Conservation (phyloP, 2,329 filamentous ascomycete species). For the Paracamarosporium sp. region DNA sequence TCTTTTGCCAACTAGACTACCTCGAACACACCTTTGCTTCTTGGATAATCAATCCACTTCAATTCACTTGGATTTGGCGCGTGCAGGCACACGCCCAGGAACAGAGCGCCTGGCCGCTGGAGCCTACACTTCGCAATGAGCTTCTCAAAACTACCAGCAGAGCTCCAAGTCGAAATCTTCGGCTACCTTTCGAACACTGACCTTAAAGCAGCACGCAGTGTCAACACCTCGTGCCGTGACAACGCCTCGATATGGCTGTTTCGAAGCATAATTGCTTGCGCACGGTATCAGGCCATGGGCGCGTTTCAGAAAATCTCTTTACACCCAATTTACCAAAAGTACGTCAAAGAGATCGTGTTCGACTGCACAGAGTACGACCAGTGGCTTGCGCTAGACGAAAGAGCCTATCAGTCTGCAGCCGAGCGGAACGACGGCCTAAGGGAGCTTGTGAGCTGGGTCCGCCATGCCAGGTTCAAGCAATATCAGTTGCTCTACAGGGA, state of each 20-base stretch:
- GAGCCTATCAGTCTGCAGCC: background rate
- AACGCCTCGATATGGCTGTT: conserved; percentile 34
- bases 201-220: conserved; percentile 32
- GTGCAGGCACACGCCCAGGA: background rate
- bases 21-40: background rate
- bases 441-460: conserved; percentile 15
- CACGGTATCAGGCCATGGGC: conserved; percentile 36
- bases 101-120: background rate
- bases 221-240: conserved; percentile 27
- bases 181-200: conserved; percentile 24
- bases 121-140: conserved; percentile 11
- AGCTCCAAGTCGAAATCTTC: conserved; percentile 39
- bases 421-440: background rate
- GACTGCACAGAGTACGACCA: conserved; percentile 33
- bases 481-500: conserved; percentile 33
- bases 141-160: conserved; percentile 29
- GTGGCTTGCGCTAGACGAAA: background rate
- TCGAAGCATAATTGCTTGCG: conserved; percentile 29
- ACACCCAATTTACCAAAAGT: conserved; percentile 28
- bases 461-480: conserved; percentile 27
- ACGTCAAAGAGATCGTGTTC: conserved; percentile 40
- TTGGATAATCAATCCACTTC: background rate
- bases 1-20: no score
- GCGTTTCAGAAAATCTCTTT: conserved; percentile 34
- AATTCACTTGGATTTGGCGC: background rate